Percentiles rank a stretch among this genome's conserved stretches.
Evolutionary conservation across 2,329 filamentous ascomycete species (phyloP).

Genomic region (Paracoccidioides brasiliensis): DNA sequence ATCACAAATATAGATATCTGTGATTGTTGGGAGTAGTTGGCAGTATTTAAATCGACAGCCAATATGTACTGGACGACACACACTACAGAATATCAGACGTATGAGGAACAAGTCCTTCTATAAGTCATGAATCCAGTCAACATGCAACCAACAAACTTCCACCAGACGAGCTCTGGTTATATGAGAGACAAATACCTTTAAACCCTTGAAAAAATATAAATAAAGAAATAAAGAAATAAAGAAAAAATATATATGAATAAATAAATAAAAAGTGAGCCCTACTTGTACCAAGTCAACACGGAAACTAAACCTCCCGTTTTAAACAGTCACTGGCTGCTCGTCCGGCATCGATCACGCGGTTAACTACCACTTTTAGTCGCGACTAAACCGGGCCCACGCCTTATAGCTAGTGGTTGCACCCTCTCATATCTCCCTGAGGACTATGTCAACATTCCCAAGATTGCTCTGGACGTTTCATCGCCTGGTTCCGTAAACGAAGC

Average conservation of each 20-base stretch:
- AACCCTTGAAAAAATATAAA: neutral
- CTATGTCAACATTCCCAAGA: conserved; percentile 28
- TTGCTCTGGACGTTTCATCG: conserved; percentile 36
- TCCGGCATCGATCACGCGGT: conserved; percentile 33
- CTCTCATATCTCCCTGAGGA: conserved; percentile 29
- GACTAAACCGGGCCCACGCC: neutral
- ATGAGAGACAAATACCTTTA: neutral
- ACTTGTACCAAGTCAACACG: neutral
- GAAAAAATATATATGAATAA: no score
- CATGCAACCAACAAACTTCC: neutral
- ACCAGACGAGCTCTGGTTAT: conserved; percentile 1
- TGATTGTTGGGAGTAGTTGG: no score
- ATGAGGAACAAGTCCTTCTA: no score
- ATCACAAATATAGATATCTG: no score
- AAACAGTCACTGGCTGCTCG: conserved; percentile 35
- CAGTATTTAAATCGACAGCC: no score
- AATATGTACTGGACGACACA: no score
- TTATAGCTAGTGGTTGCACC: conserved; percentile 37
- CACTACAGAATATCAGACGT: no score
- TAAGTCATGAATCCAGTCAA: conserved; percentile 1
- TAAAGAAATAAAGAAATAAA: no score
- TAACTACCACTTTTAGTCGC: conserved; percentile 18
- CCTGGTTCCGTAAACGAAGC: conserved; percentile 15
- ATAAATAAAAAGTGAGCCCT: neutral
- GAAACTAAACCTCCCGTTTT: neutral